Conservation (phyloP, 176 grass and related monocot species). For the Oropetium thomaeum region DNA sequence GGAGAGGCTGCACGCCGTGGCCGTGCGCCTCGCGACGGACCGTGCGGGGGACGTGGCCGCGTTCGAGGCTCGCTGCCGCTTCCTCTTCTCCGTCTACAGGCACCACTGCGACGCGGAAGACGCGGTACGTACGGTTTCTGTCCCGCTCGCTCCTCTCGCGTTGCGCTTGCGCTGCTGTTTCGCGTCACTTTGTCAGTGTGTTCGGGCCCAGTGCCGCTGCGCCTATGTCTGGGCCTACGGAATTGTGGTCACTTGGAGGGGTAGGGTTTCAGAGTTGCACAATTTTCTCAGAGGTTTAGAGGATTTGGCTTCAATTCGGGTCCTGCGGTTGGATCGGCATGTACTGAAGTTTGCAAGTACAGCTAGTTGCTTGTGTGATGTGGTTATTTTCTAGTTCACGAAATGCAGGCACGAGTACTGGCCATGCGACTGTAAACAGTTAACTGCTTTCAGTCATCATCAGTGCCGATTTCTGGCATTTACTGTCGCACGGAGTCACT, state of each 20-base stretch:
- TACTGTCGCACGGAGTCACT: background rate
- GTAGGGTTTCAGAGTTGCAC: background rate
- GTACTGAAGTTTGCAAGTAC: background rate
- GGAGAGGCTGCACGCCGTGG: conserved; percentile 55
- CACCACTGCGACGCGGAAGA: conserved; percentile 88
- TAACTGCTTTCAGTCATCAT: background rate
- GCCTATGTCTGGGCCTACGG: background rate
- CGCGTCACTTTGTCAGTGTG: background rate
- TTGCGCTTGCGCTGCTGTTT: background rate
- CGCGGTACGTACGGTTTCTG: conserved; percentile 51
- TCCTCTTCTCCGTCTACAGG: conserved; percentile 71
- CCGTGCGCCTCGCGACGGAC: conserved; percentile 56
- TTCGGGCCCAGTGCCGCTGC: background rate
- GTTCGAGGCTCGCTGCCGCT: conserved; percentile 49
- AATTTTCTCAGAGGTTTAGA: background rate
- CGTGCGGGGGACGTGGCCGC: conserved; percentile 19
- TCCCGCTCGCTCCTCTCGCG: background rate
- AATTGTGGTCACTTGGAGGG: background rate
- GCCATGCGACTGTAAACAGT: background rate
- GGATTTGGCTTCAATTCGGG: background rate
- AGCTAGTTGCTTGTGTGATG: background rate
- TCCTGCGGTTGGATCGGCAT: background rate
- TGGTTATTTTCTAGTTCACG: background rate
- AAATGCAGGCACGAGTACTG: background rate
- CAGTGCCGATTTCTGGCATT: background rate